Base-by-base conservation (phyloP, 805 yeast genomes). In the Kazachstania taianensis region DNA sequence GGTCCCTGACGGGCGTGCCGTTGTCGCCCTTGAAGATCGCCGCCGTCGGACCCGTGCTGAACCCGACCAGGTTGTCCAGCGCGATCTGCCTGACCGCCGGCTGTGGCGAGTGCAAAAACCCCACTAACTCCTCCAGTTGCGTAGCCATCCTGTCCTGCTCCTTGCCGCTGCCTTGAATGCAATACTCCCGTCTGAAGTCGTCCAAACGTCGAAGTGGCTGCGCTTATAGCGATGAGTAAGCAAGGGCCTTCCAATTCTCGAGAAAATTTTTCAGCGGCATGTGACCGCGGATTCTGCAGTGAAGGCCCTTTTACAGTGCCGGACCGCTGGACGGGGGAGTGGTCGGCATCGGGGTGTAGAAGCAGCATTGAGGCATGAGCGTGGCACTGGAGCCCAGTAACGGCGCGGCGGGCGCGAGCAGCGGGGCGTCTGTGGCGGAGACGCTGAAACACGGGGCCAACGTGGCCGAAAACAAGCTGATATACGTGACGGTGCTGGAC, bases 1-100 rank as follows among this genome's bases (percentile, higher is more conserved):
- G 65, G 56, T 86, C 94, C 33, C 67, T 66, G 40, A 86, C 70
- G 4, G 95, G 81, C 41, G 71, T 70, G 51, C 67, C 77, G 48
- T 81, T 71, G 52, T 84, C 77, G 50, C 75, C 71, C 42, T 72
- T 69, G 63, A 89, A 89, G 20, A 84, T 65, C 25, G 65, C 62
- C 34, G 73, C 75, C 24, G 77, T 72, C 3, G 78, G 67, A 7
- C 89, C 89, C 31, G 77, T 73, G 7, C 94, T 79, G 55, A 70
- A 83, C 2, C 87, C 94, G 9, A 84, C 85, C 37, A 86, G 58
- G 54, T 85, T 78, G 49, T 82, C 92, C 32, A 87, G 65, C 0
- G 96, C 96, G 38, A 86, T 78, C 47, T 79, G 84, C 40, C 80
- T 75, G 22, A 85, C 82, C 8, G 80, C 79, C 2, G 81, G 78